Evolutionary conservation across 2,329 filamentous ascomycete genomes (phyloP), one percentile per base, ranked within the genome.

Genomic region (Fusarium newnesense): DNA sequence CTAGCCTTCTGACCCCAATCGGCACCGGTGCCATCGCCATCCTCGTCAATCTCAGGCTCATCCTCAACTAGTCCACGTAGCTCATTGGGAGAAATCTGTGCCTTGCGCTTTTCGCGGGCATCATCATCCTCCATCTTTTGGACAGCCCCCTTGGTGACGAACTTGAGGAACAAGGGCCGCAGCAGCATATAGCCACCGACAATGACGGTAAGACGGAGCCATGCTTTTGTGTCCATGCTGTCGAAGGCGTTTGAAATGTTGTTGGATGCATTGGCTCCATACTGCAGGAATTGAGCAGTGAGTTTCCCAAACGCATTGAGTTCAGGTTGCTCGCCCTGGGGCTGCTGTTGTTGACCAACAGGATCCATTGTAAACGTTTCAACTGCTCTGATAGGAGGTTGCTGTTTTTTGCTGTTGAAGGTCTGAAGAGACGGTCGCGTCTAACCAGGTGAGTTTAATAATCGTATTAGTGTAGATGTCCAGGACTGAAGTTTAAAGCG

Each of bases 171-270:
- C 80, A 94, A 94, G 0, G 93, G 93, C 2, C 94, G 90, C 30
- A 94, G 77, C 59, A 96, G 87, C 72, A 91, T 79, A 84, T 96
- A 97, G 62, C 89, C 91, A 77, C 94, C 89, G 26, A 94, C 88
- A 69, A 94, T 88, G 74, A 90, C 87, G 74, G 94, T 82, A 65
- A 96, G 86, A 53, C 94, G 92, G 76, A 96, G 87, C 85, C 87
- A 90, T 46, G 87, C 83, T 74, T 89, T 82, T 16, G 80, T 77
- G 3, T 85, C 84, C 85, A 91, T 86, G 69, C 81, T 83, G 70
- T 82, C 81, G 72, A 91, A 85, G 30, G 86, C 84, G 37, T 82
- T 77, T 60, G 81, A 77, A 24, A 90, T 60, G 79, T 91, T 91
- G 80, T 81, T 86, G 61, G 79, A 76, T 26, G 81, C 81, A 70